phyloP scores from a whole-genome alignment of 1,139 yeast genomes.

The Sugiyamaella grinbergsii region DNA sequence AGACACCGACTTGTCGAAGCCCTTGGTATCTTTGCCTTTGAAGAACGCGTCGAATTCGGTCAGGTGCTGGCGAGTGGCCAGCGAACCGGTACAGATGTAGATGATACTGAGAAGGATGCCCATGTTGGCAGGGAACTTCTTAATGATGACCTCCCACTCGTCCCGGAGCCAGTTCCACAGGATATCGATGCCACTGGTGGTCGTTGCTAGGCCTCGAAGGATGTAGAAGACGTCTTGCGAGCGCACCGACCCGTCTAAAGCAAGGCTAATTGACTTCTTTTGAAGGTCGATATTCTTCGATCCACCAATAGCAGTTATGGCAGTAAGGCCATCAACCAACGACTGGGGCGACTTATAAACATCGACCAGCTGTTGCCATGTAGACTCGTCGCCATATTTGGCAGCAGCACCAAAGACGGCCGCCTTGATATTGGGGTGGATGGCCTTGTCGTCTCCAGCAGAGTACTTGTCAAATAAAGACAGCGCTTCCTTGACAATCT shows the following conservation, averaged over 20 bases:
- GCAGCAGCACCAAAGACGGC: slow-evolving; percentile 72
- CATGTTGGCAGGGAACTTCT: slow-evolving; percentile 77
- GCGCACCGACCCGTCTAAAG: slow-evolving; percentile 70
- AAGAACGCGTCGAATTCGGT: slow-evolving; percentile 63
- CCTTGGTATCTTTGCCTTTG: slow-evolving; percentile 61
- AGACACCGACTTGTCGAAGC: slow-evolving; percentile 71
- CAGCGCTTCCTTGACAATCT: slow-evolving; percentile 56
- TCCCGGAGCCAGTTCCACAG: slow-evolving; percentile 74
- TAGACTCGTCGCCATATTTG: slow-evolving; percentile 56
- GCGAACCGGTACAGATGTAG: slow-evolving; percentile 60
- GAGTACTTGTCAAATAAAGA: slow-evolving; percentile 60
- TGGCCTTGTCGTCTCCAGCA: slow-evolving; percentile 65
- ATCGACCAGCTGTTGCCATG: slow-evolving; percentile 62
- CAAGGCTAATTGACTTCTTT: slow-evolving; percentile 58
- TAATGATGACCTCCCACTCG: slow-evolving; percentile 71
- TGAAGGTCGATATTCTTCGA: slow-evolving; percentile 61
- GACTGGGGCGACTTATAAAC: slow-evolving; percentile 68
- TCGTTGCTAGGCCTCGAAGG: slow-evolving; percentile 69
- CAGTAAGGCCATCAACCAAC: slow-evolving; percentile 74
- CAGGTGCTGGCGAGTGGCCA: slow-evolving; percentile 62
- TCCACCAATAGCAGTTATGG: slow-evolving; percentile 73
- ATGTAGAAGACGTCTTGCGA: slow-evolving; percentile 74
- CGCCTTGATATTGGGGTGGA: slow-evolving; percentile 75
- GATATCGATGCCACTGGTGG: slow-evolving; percentile 62
- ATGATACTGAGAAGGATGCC: slow-evolving; percentile 78